A percentile compares a stretch with the other conserved stretches of the same genome.
These are phyloP conservation scores for Lactarius psammicola DNA, from an alignment of 768 basidiomycete genomes.

Conservation along the genomic window DNA sequence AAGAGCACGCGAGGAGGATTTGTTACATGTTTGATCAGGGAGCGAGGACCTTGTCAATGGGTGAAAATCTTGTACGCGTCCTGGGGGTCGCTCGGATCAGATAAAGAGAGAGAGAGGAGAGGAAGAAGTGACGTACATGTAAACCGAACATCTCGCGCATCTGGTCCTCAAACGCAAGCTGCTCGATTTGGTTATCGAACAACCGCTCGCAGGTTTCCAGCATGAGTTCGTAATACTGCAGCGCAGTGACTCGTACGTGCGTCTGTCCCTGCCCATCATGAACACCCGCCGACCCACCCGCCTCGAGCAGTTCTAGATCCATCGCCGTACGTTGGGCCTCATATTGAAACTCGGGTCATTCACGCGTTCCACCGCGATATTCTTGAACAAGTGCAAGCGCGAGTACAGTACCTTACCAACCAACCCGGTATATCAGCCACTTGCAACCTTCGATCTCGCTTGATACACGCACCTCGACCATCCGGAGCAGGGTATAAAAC, in stretches of 20 bases:
- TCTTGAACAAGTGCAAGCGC: slow-evolving; percentile 77
- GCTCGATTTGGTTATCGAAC: slow-evolving; percentile 92
- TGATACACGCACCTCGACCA: slow-evolving; percentile 68
- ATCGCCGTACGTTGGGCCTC: slow-evolving; percentile 38
- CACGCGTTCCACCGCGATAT: slow-evolving; percentile 52
- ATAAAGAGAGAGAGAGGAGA: background rate
- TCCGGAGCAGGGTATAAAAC: slow-evolving; percentile 81
- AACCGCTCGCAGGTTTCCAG: slow-evolving; percentile 86
- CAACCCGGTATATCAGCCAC: background rate
- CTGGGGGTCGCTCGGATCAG: slow-evolving; percentile 35
- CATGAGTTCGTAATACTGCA: slow-evolving; percentile 77
- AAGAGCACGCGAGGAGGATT: background rate
- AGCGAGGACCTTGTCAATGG: slow-evolving; percentile 87
- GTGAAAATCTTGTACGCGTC: slow-evolving; percentile 90
- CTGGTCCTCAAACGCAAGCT: slow-evolving; percentile 84
- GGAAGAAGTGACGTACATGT: slow-evolving; percentile 45
- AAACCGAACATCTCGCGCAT: slow-evolving; percentile 85
- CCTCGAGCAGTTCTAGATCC: slow-evolving; percentile 39
- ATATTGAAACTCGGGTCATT: slow-evolving; percentile 32
- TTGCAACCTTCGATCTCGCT: background rate
- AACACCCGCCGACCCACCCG: slow-evolving; percentile 25
- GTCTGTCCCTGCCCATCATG: slow-evolving; percentile 27
- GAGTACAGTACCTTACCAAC: slow-evolving; percentile 71
- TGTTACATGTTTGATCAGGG: slow-evolving; percentile 82
- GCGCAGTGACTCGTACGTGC: slow-evolving; percentile 42